Percentiles rank a stretch among this genome's conserved stretches.
These are phyloP conservation scores for Amaranthus palmeri DNA, from an alignment of 148 eudicot genomes.

Conservation along the genomic window DNA sequence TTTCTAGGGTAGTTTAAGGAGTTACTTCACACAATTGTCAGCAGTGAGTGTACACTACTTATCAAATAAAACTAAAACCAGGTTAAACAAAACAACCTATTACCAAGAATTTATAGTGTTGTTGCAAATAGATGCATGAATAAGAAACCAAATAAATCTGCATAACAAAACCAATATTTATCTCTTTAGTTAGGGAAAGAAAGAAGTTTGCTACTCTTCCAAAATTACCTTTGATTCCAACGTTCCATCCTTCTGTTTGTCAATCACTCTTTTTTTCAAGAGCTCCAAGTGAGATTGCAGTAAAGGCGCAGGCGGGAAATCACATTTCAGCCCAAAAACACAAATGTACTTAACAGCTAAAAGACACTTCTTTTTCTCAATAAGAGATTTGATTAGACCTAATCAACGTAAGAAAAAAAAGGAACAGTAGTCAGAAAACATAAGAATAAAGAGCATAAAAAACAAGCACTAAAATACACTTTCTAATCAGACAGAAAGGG, in stretches of 20 bases:
- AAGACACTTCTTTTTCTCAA: not conserved
- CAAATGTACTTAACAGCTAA: constrained; percentile 15
- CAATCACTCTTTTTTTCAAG: not conserved
- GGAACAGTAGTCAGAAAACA: not conserved
- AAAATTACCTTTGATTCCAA: not conserved
- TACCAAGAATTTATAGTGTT: not conserved
- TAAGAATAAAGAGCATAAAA: not conserved
- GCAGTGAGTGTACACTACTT: too few species aligned
- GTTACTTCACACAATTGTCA: too few species aligned
- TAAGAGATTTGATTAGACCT: constrained; percentile 8
- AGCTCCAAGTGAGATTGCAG: constrained; percentile 9
- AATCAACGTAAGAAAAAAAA: not conserved
- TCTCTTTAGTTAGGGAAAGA: not conserved
- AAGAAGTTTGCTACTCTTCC: not conserved
- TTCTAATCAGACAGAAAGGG: too few species aligned
- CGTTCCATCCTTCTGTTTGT: not conserved
- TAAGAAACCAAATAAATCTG: not conserved
- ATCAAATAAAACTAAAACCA: too few species aligned
- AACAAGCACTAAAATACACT: not conserved
- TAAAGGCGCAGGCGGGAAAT: constrained; percentile 17
- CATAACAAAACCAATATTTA: not conserved
- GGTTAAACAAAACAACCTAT: too few species aligned
- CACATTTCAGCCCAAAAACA: constrained; percentile 8
- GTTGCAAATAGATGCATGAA: not conserved
- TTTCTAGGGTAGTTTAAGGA: too few species aligned